Percentiles rank a stretch among this genome's conserved stretches.
These are phyloP conservation scores for Chrysophaeum taylorii DNA, from an alignment of 352 stramenopile species.

Conservation along the genomic window DNA sequence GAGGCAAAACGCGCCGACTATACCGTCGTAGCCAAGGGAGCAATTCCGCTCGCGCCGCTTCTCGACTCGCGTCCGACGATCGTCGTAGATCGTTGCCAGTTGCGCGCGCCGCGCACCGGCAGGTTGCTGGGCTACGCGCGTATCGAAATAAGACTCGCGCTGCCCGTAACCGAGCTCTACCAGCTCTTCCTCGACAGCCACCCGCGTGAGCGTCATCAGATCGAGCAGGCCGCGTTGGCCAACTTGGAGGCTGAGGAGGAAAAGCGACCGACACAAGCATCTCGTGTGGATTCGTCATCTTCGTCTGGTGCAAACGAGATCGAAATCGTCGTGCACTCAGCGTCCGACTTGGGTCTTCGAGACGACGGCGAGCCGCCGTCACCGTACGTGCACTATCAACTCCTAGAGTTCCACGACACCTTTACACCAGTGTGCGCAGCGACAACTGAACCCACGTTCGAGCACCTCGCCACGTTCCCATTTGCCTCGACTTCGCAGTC, in stretches of 20 bases:
- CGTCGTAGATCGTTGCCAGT: slow-evolving; percentile 36
- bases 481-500: slow-evolving; percentile 57
- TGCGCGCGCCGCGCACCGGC: slow-evolving; percentile 40
- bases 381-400: slow-evolving; percentile 73
- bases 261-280: slow-evolving; percentile 14
- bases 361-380: slow-evolving; percentile 12
- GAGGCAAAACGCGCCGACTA: slow-evolving; percentile 63
- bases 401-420: slow-evolving; percentile 67
- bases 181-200: slow-evolving; percentile 70
- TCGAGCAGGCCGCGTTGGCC: slow-evolving; percentile 27
- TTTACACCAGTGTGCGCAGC: slow-evolving; percentile 69
- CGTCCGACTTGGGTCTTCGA: slow-evolving; percentile 19
- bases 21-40: slow-evolving; percentile 57
- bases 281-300: slow-evolving; percentile 6
- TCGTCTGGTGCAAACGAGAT: slow-evolving; percentile 44
- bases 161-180: slow-evolving; percentile 76
- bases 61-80: slow-evolving; percentile 61
- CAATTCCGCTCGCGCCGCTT: slow-evolving; percentile 55
- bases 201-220: slow-evolving; percentile 57
- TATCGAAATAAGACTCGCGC: slow-evolving; percentile 65
- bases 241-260: slow-evolving; percentile 14
- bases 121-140: slow-evolving; percentile 55
- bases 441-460: slow-evolving; percentile 55
- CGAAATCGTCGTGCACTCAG: slow-evolving; percentile 37
- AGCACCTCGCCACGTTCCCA: slow-evolving; percentile 56